Percentiles rank a stretch among this genome's conserved stretches.
These are phyloP conservation scores for Xylariaceae sp. DNA, from an alignment of 2,329 filamentous ascomycete species.

Conservation along the genomic window DNA sequence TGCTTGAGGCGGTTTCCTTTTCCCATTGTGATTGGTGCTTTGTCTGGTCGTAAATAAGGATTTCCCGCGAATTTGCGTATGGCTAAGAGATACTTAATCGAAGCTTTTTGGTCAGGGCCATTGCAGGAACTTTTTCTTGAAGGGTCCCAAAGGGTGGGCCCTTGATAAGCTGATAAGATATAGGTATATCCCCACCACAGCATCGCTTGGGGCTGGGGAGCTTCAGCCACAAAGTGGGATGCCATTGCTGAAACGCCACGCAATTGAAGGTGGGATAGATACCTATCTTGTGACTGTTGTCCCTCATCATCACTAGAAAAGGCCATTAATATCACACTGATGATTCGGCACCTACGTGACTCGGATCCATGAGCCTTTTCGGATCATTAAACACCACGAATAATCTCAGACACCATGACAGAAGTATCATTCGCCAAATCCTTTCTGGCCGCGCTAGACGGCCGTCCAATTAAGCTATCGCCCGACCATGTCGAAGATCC, in stretches of 20 bases:
- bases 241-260: not conserved
- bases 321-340: too few relatives aligned
- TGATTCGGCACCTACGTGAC: too few relatives aligned
- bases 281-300: not conserved
- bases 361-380: not conserved
- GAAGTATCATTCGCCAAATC: slow-evolving; percentile 84
- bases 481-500: slow-evolving; percentile 90
- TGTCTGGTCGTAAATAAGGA: not conserved
- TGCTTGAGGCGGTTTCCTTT: slow-evolving; percentile 84
- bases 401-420: slow-evolving; percentile 62
- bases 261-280: slow-evolving; percentile 7
- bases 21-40: slow-evolving; percentile 71
- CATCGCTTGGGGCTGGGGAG: slow-evolving; percentile 8
- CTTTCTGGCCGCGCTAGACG: slow-evolving; percentile 81
- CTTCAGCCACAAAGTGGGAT: slow-evolving; percentile 39
- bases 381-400: not conserved
- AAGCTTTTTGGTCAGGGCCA: slow-evolving; percentile 19
- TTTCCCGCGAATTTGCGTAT: not conserved
- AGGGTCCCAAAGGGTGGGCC: slow-evolving; percentile 1
- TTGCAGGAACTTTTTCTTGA: slow-evolving; percentile 36
- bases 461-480: slow-evolving; percentile 79
- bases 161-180: slow-evolving; percentile 39
- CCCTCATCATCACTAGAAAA: slow-evolving; percentile 17
- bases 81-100: slow-evolving; percentile 11
- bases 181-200: slow-evolving; percentile 1